These are phyloP conservation scores for Colletotrichum incanum DNA, from an alignment of 2,329 filamentous ascomycete genomes.

Conservation along the genomic window DNA sequence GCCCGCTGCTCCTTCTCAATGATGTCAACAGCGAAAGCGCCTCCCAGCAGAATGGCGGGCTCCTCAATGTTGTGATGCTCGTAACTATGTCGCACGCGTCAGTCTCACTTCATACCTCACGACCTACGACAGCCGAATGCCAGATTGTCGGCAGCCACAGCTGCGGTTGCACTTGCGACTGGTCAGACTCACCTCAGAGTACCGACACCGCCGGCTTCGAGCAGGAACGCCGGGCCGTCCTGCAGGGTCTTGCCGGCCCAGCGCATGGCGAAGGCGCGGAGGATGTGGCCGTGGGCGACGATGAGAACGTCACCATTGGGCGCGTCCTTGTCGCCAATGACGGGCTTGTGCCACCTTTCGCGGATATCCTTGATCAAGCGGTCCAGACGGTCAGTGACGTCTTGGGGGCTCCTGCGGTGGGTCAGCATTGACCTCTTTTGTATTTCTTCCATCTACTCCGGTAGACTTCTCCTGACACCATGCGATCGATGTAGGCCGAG, in stretches of 20 bases:
- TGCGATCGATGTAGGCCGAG: not conserved
- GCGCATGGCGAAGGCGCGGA: conserved; percentile 88
- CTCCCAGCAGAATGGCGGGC: conserved; percentile 84
- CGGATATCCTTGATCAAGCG: conserved; percentile 83
- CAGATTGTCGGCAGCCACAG: not conserved
- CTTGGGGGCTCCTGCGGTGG: conserved; percentile 72
- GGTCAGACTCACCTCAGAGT: conserved; percentile 75
- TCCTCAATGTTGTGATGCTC: conserved; percentile 85
- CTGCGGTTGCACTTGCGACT: not conserved
- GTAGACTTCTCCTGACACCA: not conserved
- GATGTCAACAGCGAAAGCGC: conserved; percentile 73
- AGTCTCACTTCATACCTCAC: not conserved
- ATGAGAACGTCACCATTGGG: conserved; percentile 64
- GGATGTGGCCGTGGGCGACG: conserved; percentile 91
- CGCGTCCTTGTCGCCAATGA: conserved; percentile 64
- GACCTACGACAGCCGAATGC: not conserved
- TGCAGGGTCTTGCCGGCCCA: conserved; percentile 84
- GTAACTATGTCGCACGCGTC: conserved; percentile 67
- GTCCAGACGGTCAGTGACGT: conserved; percentile 83
- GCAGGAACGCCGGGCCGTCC: conserved; percentile 82
- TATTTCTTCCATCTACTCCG: not conserved
- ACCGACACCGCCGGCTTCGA: conserved; percentile 92
- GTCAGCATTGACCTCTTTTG: not conserved
- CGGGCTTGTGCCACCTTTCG: conserved; percentile 73
- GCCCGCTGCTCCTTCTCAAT: conserved; percentile 45